Conservation (phyloP, 2,329 filamentous ascomycete species). For the Trichoderma sp. region DNA sequence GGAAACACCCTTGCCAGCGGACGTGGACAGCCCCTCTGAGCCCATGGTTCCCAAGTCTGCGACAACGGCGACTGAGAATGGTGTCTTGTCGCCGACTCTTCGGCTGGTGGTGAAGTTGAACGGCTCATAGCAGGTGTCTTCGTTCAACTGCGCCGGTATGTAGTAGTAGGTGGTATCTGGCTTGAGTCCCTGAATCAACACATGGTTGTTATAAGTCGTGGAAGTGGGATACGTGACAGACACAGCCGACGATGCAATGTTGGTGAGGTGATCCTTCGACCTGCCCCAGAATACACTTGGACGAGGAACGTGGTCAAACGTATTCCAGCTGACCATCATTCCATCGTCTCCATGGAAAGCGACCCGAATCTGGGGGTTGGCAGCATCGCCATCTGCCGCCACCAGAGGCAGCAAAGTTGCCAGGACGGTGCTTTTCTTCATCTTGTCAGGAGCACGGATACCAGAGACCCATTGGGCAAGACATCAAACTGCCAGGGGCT, state of each 20-base stretch:
- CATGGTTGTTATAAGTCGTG: slow-evolving; percentile 20
- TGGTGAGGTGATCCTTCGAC: slow-evolving; percentile 9
- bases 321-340: slow-evolving; percentile 22
- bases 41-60: slow-evolving; percentile 19
- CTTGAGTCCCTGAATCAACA: slow-evolving; percentile 10
- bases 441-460: neutral
- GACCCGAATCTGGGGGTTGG: slow-evolving; percentile 13
- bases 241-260: slow-evolving; percentile 11
- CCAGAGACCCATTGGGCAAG: neutral
- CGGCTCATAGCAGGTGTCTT: slow-evolving; percentile 3
- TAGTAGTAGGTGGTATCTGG: slow-evolving; percentile 22
- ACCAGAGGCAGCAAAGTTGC: slow-evolving; percentile 7
- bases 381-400: slow-evolving; percentile 7
- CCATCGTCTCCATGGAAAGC: slow-evolving; percentile 14
- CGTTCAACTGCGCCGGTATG: slow-evolving; percentile 12
- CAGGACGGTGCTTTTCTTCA: slow-evolving; percentile 9
- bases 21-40: neutral
- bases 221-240: slow-evolving; percentile 21
- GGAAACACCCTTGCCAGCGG: slow-evolving; percentile 4
- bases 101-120: slow-evolving; percentile 23
- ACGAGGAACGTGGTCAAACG: slow-evolving; percentile 7
- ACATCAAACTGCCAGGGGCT: neutral
- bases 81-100: slow-evolving; percentile 3
- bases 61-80: slow-evolving; percentile 13
- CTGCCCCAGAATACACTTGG: slow-evolving; percentile 12